These are phyloP conservation scores for Fonsecaea monophora DNA, from an alignment of 2,329 filamentous ascomycete species.

Conservation along the genomic window DNA sequence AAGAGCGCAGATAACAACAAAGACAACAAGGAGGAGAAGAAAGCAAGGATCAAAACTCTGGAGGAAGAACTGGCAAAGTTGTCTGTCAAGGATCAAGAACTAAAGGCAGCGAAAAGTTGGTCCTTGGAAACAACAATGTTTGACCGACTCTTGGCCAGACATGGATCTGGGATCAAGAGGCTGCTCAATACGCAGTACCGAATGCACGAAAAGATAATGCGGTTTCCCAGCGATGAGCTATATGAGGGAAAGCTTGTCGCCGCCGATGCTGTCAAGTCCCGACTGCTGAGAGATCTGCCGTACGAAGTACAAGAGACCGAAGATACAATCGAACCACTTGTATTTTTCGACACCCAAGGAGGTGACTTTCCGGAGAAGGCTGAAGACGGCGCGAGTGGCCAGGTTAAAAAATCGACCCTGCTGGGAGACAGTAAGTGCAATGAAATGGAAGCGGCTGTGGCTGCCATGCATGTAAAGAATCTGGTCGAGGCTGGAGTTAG, in stretches of 20 bases:
- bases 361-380: constrained; percentile 86
- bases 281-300: constrained; percentile 76
- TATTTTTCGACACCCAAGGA: constrained; percentile 97
- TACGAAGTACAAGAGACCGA: constrained; percentile 81
- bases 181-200: constrained; percentile 98
- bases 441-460: constrained; percentile 83
- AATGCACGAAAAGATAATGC: constrained; percentile 97
- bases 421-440: constrained; percentile 86
- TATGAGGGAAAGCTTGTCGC: constrained; percentile 84
- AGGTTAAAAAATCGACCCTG: constrained; percentile 56
- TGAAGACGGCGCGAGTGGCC: constrained; percentile 71
- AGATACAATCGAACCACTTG: constrained; percentile 82
- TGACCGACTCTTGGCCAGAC: constrained; percentile 80
- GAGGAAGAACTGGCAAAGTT: constrained; percentile 48
- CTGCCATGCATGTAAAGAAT: constrained; percentile 75
- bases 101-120: constrained; percentile 55
- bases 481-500: constrained; percentile 81
- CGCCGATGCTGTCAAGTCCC: constrained; percentile 75
- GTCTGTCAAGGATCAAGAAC: constrained; percentile 42
- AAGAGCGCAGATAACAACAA: constrained; percentile 62
- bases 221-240: constrained; percentile 85
- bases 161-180: constrained; percentile 83
- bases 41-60: constrained; percentile 49
- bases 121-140: constrained; percentile 90
- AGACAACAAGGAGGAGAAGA: constrained; percentile 49